Evolutionary conservation across 2,329 filamentous ascomycete genomes (phyloP).

Genomic region (Cytospora paraplurivora): DNA sequence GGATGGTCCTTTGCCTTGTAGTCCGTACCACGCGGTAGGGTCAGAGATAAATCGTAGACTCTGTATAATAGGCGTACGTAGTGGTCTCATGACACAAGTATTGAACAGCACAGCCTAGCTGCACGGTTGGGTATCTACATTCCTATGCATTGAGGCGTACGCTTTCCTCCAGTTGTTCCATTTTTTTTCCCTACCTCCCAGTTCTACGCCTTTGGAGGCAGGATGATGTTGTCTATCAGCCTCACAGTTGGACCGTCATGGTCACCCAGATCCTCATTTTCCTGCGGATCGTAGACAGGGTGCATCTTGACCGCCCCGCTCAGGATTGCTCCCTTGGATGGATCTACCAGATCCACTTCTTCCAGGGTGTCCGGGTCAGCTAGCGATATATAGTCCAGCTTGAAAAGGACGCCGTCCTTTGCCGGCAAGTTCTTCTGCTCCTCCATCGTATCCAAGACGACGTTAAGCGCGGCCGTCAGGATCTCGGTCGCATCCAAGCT

Average conservation of each 20-base stretch:
- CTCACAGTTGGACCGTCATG: slow-evolving; percentile 75
- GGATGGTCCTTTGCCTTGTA: neutral
- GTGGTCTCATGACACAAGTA: neutral
- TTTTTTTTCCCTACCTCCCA: neutral
- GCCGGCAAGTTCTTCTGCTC: slow-evolving; percentile 65
- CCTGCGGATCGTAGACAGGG: slow-evolving; percentile 69
- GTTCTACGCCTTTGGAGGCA: slow-evolving; percentile 46
- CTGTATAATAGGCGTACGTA: neutral
- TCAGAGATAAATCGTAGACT: neutral
- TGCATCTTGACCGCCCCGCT: slow-evolving; percentile 92
- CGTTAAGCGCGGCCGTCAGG: slow-evolving; percentile 67
- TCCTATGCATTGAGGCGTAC: neutral
- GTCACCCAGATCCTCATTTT: slow-evolving; percentile 75
- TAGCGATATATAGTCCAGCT: slow-evolving; percentile 90
- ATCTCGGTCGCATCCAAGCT: slow-evolving; percentile 64
- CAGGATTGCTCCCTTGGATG: slow-evolving; percentile 72
- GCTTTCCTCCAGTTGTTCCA: too few relatives aligned
- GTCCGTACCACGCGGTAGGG: neutral
- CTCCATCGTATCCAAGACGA: slow-evolving; percentile 56
- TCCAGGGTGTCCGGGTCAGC: slow-evolving; percentile 82
- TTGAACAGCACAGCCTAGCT: slow-evolving; percentile 5
- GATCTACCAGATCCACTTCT: slow-evolving; percentile 74
- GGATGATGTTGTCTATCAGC: slow-evolving; percentile 90
- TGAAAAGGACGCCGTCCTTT: slow-evolving; percentile 67
- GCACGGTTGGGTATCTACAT: slow-evolving; percentile 11